phyloP scores from a whole-genome alignment of 192 early-diverging fungal species.

The Endogone sp. region DNA sequence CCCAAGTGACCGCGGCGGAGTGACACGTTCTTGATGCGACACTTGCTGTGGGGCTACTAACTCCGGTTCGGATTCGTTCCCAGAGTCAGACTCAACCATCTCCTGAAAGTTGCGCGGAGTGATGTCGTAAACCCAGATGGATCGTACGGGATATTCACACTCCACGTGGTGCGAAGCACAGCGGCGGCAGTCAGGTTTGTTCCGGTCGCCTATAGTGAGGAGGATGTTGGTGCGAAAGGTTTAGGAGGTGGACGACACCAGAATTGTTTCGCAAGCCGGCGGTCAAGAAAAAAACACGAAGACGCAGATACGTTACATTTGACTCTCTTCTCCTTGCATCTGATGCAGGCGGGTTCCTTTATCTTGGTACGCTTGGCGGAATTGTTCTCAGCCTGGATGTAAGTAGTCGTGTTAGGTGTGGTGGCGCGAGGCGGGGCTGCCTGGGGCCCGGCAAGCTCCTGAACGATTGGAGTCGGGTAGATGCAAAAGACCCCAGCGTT shows the following conservation, averaged over 20 bases:
- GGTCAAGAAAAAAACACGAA: not conserved
- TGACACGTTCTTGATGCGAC: no score
- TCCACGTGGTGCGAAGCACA: not conserved
- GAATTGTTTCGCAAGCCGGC: no score
- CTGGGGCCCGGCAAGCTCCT: not conserved
- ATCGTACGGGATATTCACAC: not conserved
- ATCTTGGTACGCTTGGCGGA: not conserved
- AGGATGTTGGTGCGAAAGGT: no score
- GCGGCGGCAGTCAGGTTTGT: not conserved
- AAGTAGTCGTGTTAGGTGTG: no score
- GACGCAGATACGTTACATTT: not conserved
- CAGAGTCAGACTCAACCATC: not conserved
- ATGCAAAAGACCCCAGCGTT: not conserved
- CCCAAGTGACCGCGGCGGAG: no score
- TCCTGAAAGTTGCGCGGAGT: not conserved
- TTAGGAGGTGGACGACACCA: no score
- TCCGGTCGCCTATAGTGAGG: not conserved
- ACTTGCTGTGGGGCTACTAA: no score
- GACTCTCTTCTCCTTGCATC: not conserved
- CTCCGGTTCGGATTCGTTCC: not conserved
- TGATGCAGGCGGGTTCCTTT: not conserved
- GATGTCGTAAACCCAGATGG: not conserved
- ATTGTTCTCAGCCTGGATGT: not conserved
- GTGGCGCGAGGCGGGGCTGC: no score
- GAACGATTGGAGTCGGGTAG: not conserved